Conservation (phyloP, 2,329 filamentous ascomycete genomes). For the Aspergillus uvarum region DNA sequence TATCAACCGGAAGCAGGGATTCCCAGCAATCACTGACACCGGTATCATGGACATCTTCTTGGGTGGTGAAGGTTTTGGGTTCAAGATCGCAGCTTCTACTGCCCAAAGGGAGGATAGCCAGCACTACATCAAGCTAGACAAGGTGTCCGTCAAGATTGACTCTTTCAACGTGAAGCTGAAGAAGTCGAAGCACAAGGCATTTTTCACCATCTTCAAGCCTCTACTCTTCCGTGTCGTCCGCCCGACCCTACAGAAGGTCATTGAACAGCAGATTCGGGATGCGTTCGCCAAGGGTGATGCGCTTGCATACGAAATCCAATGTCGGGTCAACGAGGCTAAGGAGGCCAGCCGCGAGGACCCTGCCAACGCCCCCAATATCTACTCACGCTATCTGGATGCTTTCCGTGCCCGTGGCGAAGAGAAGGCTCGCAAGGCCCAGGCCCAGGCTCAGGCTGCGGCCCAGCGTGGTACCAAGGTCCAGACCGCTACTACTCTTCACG, state of each 20-base stretch:
- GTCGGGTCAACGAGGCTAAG: slow-evolving; percentile 66
- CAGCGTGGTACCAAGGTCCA: slow-evolving; percentile 72
- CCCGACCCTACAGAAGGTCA: slow-evolving; percentile 78
- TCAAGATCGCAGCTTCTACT: slow-evolving; percentile 85
- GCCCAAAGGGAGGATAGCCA: slow-evolving; percentile 72
- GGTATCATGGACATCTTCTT: slow-evolving; percentile 88
- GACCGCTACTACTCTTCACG: slow-evolving; percentile 78
- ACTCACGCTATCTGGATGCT: slow-evolving; percentile 77
- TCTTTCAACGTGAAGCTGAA: slow-evolving; percentile 84
- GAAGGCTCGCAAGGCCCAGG: slow-evolving; percentile 74
- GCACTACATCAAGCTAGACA: slow-evolving; percentile 93
- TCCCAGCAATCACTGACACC: slow-evolving; percentile 81
- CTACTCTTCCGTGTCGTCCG: slow-evolving; percentile 79
- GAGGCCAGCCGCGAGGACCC: slow-evolving; percentile 67
- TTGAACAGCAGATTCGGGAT: slow-evolving; percentile 87
- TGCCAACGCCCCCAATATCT: slow-evolving; percentile 75
- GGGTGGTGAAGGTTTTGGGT: slow-evolving; percentile 82
- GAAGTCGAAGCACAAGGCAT: slow-evolving; percentile 90
- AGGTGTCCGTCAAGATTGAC: slow-evolving; percentile 78
- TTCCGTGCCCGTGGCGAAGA: slow-evolving; percentile 71
- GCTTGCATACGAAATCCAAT: slow-evolving; percentile 71
- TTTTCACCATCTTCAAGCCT: slow-evolving; percentile 85
- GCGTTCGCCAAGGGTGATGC: slow-evolving; percentile 73
- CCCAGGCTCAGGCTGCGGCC: slow-evolving; percentile 63
- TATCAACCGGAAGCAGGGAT: slow-evolving; percentile 90